Evolutionary conservation across 352 stramenopile species (phyloP), one percentile per base, ranked within the genome.

Genomic region (Phytophthora gonapodyides): DNA sequence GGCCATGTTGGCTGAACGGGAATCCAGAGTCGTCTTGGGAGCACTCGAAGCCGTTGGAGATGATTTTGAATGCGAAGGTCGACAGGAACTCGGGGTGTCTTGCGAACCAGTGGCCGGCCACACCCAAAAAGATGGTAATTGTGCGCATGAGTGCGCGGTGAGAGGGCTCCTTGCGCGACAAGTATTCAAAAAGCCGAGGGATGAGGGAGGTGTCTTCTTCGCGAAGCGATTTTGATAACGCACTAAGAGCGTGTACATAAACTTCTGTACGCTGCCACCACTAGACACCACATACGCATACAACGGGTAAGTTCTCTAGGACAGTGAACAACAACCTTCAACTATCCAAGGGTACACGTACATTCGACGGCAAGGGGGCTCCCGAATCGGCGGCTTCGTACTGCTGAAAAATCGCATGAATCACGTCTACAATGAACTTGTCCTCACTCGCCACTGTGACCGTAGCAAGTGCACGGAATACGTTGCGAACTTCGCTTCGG

Each of bases 221-320:
- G 11, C 82, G 77, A 51, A 93, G 78, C 19, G 81, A 93, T 75
- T 92, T 93, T 48, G 84, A 91, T 41, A 93, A 41, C 16, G 84
- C 84, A 65, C 82, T 93, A 38, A 93, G 69, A 34, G 84, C 82
- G 27, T 93, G 84, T 7, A 93, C 82, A 53, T 91, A 92, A n/a
- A 93, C 84, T 67, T 93, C 84, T 1, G 80, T 89, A 44, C 71
- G 76, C 38, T 74, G 71, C 82, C 82, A 93, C 84, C 82, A 93
- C 76, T 87, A 30, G n/a, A 53, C 5, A 46, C 13, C 27, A 31
- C 35, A 54, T 15, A 40, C 11, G 50, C 16, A 50, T 35, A 51
- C 15, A 53, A 34, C 27, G 27, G 27, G 38, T 71, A 51, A 75
- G 57, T 43, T 45, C 7, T 51, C 8, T 24, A 60, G 35, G 27